A percentile compares a stretch with the other conserved stretches of the same genome.
Conservation (phyloP, 441 rosid genomes). For the Melastoma candidum region DNA sequence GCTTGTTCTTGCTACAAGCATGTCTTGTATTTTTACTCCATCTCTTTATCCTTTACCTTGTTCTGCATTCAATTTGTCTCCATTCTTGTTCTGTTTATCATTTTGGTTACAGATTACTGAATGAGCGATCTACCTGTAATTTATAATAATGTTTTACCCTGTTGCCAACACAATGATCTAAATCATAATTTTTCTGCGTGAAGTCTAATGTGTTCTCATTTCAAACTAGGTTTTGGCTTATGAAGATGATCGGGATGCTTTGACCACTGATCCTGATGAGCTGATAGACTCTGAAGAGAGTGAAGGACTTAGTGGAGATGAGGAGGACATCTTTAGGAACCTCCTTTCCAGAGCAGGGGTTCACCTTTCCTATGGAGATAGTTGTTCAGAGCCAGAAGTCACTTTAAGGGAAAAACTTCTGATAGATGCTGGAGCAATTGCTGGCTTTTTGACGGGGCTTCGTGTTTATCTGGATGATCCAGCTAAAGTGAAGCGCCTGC, state of each 20-base stretch:
- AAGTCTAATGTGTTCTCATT: no score
- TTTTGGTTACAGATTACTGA: no score
- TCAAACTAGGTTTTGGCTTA: conserved; percentile 71
- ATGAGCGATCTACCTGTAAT: no score
- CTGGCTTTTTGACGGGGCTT: conserved; percentile 92
- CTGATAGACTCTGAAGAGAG: conserved; percentile 95
- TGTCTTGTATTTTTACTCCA: no score
- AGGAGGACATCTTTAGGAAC: conserved; percentile 87
- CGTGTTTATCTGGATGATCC: conserved; percentile 99
- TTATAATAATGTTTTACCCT: no score
- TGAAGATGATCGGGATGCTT: conserved; percentile 95
- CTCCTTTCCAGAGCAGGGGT: conserved; percentile 98
- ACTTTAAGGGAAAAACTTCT: conserved; percentile 93
- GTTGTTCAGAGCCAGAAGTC: conserved; percentile 88
- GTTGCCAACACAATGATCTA: no score
- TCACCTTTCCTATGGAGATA: conserved; percentile 88
- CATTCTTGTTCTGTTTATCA: no score
- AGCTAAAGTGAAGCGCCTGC: conserved; percentile 88
- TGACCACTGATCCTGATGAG: conserved; percentile 99
- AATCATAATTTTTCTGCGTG: no score
- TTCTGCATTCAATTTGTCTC: no score
- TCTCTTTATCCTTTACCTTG: no score
- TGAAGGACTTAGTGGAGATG: conserved; percentile 93
- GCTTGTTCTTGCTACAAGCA: no score
- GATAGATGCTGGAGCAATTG: conserved; percentile 99